Conservation (phyloP, 495 filamentous ascomycete species). For the Collariella sp. region DNA sequence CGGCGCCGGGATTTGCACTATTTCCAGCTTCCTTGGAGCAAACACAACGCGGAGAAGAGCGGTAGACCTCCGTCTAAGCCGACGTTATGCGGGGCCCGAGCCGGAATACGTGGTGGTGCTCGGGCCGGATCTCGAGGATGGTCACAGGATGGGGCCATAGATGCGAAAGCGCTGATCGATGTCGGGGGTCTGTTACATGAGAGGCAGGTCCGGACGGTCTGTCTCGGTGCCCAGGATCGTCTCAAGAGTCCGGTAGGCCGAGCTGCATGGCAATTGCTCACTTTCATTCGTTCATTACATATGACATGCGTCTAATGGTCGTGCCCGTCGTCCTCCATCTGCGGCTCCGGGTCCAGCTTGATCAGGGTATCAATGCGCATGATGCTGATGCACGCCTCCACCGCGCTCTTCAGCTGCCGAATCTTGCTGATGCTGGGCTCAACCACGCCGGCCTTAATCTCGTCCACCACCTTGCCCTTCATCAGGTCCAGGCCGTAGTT, state of each 20-base stretch:
- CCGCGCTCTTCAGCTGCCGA: conserved; percentile 94
- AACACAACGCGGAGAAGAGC: conserved; percentile 3
- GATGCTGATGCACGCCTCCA: conserved; percentile 97
- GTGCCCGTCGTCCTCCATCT: conserved; percentile 67
- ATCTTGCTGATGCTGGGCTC: conserved; percentile 99
- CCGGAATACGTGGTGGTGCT: neutral
- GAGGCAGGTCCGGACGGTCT: neutral
- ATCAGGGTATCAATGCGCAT: conserved; percentile 99
- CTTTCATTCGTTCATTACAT: conserved; percentile 9
- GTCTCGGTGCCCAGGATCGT: neutral
- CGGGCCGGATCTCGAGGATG: neutral
- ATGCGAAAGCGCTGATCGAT: neutral
- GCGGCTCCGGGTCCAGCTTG: conserved; percentile 88
- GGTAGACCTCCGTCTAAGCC: conserved; percentile 18
- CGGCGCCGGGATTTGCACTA: conserved; percentile 2
- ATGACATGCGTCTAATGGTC: conserved; percentile 43
- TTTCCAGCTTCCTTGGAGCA: neutral
- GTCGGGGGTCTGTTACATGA: neutral
- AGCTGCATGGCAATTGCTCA: no score
- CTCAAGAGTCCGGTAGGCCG: no score
- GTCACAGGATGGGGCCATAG: conserved; percentile 1
- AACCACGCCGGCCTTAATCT: conserved; percentile 87
- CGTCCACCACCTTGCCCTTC: conserved; percentile 86
- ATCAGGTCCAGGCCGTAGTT: conserved; percentile 92
- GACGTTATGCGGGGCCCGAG: conserved; percentile 18